These are phyloP conservation scores for Tricholoma furcatifolium DNA, from an alignment of 768 basidiomycete genomes.

Conservation along the genomic window DNA sequence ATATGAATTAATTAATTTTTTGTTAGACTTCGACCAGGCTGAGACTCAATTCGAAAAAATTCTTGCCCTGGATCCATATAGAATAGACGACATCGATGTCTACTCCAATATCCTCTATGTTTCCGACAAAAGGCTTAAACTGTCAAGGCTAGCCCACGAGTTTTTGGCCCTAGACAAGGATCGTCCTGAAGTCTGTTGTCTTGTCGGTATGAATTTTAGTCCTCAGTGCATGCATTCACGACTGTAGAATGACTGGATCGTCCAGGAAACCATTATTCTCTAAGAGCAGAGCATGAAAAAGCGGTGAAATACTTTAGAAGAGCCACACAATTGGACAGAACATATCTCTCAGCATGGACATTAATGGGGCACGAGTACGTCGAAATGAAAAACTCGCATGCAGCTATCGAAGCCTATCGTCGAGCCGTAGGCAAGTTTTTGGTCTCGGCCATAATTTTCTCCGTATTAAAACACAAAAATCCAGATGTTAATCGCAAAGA, in stretches of 20 bases:
- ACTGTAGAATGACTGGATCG: conserved; percentile 3
- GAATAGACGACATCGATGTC: conserved; percentile 93
- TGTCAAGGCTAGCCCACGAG: conserved; percentile 90
- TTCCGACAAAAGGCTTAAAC: conserved; percentile 81
- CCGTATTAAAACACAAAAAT: not conserved
- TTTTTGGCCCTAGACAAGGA: conserved; percentile 89
- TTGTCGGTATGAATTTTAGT: conserved; percentile 71
- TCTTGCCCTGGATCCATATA: conserved; percentile 75
- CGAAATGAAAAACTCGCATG: conserved; percentile 99
- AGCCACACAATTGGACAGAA: conserved; percentile 92
- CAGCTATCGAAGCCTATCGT: conserved; percentile 96
- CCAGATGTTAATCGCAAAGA: conserved; percentile 95
- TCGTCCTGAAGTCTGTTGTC: conserved; percentile 93
- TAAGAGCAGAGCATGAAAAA: conserved; percentile 92
- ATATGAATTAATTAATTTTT: conserved; percentile 7
- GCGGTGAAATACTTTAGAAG: conserved; percentile 94
- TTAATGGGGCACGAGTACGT: conserved; percentile 99
- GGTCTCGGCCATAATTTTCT: not conserved
- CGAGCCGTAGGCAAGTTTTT: conserved; percentile 76
- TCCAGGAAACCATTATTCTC: conserved; percentile 95
- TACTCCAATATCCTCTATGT: conserved; percentile 98
- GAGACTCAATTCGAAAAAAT: conserved; percentile 85
- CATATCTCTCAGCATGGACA: conserved; percentile 97
- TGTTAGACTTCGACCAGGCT: conserved; percentile 82
- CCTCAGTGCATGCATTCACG: not conserved